phyloP scores from a whole-genome alignment of 108 stramenopile species.

The Parietichytrium sp. region DNA sequence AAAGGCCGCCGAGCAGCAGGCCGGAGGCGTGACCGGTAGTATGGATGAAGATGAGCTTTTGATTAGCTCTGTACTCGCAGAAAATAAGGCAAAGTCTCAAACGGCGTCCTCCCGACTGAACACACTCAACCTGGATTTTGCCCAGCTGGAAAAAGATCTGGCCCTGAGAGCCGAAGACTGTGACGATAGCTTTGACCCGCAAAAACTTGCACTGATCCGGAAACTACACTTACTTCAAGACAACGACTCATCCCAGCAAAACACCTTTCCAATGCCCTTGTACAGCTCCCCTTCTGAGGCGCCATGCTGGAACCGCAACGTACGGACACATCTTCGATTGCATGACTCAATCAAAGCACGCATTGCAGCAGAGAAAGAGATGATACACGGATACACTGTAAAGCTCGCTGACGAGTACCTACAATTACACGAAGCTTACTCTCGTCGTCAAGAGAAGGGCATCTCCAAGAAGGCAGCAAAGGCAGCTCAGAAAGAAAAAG shows the following conservation, averaged over 20 bases:
- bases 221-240: not conserved
- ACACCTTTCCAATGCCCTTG: not conserved
- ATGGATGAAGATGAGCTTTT: not conserved
- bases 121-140: not conserved
- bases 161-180: not conserved
- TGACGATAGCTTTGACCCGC: no score
- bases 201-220: no score
- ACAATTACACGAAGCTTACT: not conserved
- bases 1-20: not conserved
- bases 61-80: not conserved
- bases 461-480: not conserved
- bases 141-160: not conserved
- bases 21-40: not conserved
- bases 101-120: not conserved
- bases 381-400: not conserved
- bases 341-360: not conserved
- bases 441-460: not conserved
- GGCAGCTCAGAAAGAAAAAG: not conserved
- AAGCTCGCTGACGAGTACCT: not conserved
- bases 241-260: not conserved
- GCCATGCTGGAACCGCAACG: not conserved
- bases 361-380: not conserved
- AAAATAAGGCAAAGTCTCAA: not conserved
- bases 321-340: not conserved
- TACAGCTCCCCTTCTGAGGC: constrained; percentile 20